A percentile compares a stretch with the other conserved stretches of the same genome.
These are phyloP conservation scores for Fonsecaea erecta DNA, from an alignment of 2,329 filamentous ascomycete genomes.

Conservation along the genomic window DNA sequence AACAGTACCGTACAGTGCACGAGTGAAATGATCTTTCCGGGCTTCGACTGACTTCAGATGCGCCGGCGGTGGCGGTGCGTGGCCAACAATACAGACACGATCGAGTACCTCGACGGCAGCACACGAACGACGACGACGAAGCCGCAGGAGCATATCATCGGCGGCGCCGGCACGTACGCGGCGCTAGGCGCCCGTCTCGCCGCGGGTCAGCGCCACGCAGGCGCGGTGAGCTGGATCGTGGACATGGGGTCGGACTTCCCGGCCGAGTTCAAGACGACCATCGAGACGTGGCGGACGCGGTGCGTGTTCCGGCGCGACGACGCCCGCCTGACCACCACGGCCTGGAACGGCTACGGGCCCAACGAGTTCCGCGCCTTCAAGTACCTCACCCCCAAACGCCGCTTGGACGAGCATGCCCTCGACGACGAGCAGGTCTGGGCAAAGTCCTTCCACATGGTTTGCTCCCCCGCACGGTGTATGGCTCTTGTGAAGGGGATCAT, in stretches of 20 bases:
- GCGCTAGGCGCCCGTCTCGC: conserved; percentile 88
- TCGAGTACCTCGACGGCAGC: conserved; percentile 76
- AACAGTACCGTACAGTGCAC: too few species aligned
- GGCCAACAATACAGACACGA: conserved; percentile 88
- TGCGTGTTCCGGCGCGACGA: conserved; percentile 70
- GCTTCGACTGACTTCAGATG: too few species aligned
- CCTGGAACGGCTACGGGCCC: conserved; percentile 87
- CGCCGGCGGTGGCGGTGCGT: too few species aligned
- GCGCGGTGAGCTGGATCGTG: conserved; percentile 83
- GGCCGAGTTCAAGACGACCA: conserved; percentile 61
- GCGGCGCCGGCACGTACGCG: conserved; percentile 84
- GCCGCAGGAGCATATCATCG: conserved; percentile 72
- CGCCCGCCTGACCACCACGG: conserved; percentile 77
- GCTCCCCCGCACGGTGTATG: conserved; percentile 76
- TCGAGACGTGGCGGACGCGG: conserved; percentile 77
- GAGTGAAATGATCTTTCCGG: too few species aligned
- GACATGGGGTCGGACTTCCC: conserved; percentile 91
- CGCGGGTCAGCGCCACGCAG: conserved; percentile 69
- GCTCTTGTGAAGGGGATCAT: conserved; percentile 75
- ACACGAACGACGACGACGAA: conserved; percentile 60
- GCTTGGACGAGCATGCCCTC: conserved; percentile 75
- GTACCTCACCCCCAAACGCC: conserved; percentile 84
- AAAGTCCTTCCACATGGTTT: conserved; percentile 85
- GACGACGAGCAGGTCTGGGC: conserved; percentile 69
- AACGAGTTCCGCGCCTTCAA: conserved; percentile 76